These are phyloP conservation scores for Helicostylum pulchrum DNA, from an alignment of 192 early-diverging fungal species.

Conservation along the genomic window DNA sequence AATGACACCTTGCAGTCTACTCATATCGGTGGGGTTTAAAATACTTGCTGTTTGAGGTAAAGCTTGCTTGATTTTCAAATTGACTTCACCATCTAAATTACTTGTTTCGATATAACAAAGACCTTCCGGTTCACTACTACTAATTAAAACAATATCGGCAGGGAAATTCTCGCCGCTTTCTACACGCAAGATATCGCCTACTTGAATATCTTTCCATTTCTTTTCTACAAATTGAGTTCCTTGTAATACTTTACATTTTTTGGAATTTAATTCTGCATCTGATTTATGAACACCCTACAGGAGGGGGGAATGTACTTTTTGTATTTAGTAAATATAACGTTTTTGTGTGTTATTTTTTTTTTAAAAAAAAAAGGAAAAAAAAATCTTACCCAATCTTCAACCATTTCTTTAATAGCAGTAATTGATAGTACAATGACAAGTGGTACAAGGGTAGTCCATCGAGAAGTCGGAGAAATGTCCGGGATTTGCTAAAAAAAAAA, in stretches of 20 bases:
- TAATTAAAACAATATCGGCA: conserved; percentile 86
- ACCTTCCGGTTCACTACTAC: conserved; percentile 91
- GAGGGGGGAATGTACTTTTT: background rate
- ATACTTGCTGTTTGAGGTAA: conserved; percentile 77
- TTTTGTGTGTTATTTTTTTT: background rate
- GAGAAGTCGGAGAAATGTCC: conserved; percentile 89
- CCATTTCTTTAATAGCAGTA: conserved; percentile 90
- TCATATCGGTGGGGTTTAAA: conserved; percentile 67
- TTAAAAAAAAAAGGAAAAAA: background rate
- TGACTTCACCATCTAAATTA: conserved; percentile 97
- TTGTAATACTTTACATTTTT: conserved; percentile 58
- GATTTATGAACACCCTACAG: conserved; percentile 50
- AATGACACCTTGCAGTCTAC: conserved; percentile 63
- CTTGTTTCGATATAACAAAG: conserved; percentile 97
- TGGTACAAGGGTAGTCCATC: conserved; percentile 81
- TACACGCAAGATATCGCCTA: conserved; percentile 91
- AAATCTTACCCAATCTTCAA: conserved; percentile 76
- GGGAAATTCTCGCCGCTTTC: conserved; percentile 88
- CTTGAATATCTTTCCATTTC: conserved; percentile 76
- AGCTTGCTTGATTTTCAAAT: conserved; percentile 95
- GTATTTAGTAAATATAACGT: background rate
- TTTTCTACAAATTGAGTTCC: conserved; percentile 68
- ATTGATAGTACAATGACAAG: conserved; percentile 82
- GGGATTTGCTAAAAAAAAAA: conserved; percentile 75
- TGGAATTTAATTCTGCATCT: conserved; percentile 70